Evolutionary conservation across 148 eudicot genomes (phyloP), one percentile per base, ranked within the genome.

Genomic region (Selenicereus undatus): DNA sequence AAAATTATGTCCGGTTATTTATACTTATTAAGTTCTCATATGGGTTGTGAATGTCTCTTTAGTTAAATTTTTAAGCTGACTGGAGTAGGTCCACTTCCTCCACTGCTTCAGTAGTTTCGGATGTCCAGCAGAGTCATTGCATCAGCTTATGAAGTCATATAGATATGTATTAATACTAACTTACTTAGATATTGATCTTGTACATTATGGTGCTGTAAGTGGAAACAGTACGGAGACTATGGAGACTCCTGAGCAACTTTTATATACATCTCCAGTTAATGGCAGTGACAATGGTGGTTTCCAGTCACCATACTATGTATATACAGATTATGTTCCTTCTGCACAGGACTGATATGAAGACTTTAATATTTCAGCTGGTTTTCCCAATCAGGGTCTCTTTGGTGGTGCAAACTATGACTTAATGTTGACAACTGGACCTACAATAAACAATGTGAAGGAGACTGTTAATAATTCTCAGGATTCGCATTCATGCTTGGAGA

Each of bases 181-280:
- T 48, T 11, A 75, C 20, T 26, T 45, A 43, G 52, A 27, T 78
- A 30, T 80, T n/a, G 30, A 56, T 77, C 27, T 77, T 84, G 78
- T 77, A 78, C 85, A 82, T 48, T 73, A 60, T 85, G 84, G 83
- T 45, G 71, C 78, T 81, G 80, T 82, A 79, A 82, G 84, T 77
- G 86, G 78, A 83, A 82, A 79, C 83, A 88, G 83, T 80, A 79
- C 82, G 21, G 86, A 86, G 74, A 81, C 78, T 29, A 81, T 50
- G 56, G 87, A 81, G 72, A 80, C 72, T 64, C 32, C 48, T 71
- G 76, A 79, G 84, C 85, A 70, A 54, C 82, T 8, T 81, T 79
- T 43, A 21, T 78, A 36, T 78, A 13, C 81, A 32, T 69, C 81
- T 11, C 78, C 82, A 56, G 77, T 68, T 81, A 72, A 64, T 83